A percentile compares a stretch with the other conserved stretches of the same genome.
phyloP scores from a whole-genome alignment of 2,329 filamentous ascomycete species.

The Arthrobotrys sinensis region DNA sequence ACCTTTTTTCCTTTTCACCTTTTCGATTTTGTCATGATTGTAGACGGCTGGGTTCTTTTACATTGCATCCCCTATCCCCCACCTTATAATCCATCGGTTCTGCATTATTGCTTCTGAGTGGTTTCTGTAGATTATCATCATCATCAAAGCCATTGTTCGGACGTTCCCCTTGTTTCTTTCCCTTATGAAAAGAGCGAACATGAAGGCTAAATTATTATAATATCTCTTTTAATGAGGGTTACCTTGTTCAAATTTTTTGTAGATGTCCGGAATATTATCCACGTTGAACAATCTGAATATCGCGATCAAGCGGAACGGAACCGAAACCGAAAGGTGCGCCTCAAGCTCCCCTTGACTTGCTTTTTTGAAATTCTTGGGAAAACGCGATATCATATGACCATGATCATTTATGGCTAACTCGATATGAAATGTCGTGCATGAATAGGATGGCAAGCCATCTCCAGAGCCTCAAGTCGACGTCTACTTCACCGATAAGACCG shows the following conservation, averaged over 20 bases:
- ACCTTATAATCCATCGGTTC: conserved; percentile 8
- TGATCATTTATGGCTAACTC: conserved; percentile 29
- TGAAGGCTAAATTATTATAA: conserved; percentile 57
- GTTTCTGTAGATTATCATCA: conserved; percentile 60
- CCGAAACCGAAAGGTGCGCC: conserved; percentile 59
- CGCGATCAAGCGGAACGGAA: conserved; percentile 58
- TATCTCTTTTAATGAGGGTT: conserved; percentile 42
- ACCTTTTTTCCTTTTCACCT: not conserved
- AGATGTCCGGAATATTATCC: conserved; percentile 60
- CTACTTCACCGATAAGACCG: conserved; percentile 32
- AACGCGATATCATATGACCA: conserved; percentile 19
- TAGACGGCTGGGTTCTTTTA: conserved; percentile 30
- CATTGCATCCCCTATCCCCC: conserved; percentile 5
- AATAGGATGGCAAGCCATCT: conserved; percentile 57
- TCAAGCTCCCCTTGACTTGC: conserved; percentile 6
- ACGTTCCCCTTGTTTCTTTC: conserved; percentile 15
- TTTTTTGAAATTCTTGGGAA: conserved; percentile 14
- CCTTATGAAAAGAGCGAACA: conserved; percentile 39
- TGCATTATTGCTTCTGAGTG: conserved; percentile 26
- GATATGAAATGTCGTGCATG: not conserved
- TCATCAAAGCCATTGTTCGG: conserved; percentile 50
- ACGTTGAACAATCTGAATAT: conserved; percentile 54
- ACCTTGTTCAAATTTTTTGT: conserved; percentile 42
- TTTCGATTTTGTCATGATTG: conserved; percentile 20
- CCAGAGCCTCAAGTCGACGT: conserved; percentile 50